Evolutionary conservation across 495 filamentous ascomycete species (phyloP), one percentile per base, ranked within the genome.

Genomic region (Corynascus novoguineensis): DNA sequence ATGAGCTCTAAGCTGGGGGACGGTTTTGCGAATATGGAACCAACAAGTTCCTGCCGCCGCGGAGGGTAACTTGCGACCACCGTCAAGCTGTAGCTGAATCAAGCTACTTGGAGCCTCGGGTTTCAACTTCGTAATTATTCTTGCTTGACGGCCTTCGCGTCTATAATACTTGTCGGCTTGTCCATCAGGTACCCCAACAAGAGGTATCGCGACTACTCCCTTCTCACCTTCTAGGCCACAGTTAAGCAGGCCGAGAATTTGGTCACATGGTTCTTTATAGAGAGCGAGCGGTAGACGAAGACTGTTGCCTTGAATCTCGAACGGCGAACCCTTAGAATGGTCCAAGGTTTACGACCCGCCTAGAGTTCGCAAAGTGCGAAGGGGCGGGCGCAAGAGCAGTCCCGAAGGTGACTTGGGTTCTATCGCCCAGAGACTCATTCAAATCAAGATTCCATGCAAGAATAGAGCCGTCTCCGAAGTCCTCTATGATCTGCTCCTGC

Each of bases 401-500:
- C 3, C 54, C 54, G 11, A 34, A 15, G 9, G 5, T 14, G 12
- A n/a, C 5, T 11, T 22, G 1, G 9, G 9, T 7, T 24, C 9
- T 11, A 21, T 10, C 2, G 2, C 5, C 21, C 1, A 1, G 3
- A 21, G 1, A 0, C 0, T 8, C 14, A 4, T 42, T 19, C n/a
- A 21, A 1, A 7, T 42, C 22, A 12, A 57, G 17, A 14, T 27
- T 42, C 50, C 48, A 62, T 6, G 54, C 58, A 7, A 74, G 50
- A 1, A 72, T 62, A 4, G 64, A 64, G 22, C 71, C 64, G 47
- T 75, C 72, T 24, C 53, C 53, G 0, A 63, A 56, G 1, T 61
- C 29, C 14, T 65, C 62, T 19, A 73, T 63, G 1, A 74, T 70
- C 8, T 71, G 64, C 21, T 60, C 50, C 32, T 75, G 73, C 0